phyloP scores from a whole-genome alignment of 129 eudicot genomes.

The Gnaphalium uliginosum region DNA sequence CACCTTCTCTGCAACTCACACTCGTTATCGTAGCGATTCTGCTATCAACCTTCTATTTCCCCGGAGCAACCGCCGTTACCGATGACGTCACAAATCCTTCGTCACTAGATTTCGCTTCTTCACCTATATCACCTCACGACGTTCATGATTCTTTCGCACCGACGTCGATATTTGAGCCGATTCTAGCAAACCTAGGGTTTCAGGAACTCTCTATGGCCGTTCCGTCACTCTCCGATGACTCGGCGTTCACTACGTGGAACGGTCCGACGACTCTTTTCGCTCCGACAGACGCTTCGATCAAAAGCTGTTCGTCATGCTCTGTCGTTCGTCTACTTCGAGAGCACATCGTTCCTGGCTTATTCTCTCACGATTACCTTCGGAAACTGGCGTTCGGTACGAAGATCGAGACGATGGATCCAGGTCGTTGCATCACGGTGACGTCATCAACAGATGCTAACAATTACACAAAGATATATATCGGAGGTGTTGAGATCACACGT shows the following conservation, averaged over 20 bases:
- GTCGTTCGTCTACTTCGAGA: constrained; percentile 62
- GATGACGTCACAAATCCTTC: constrained; percentile 20
- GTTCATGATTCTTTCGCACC: constrained; percentile 41
- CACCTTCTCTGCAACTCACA: constrained; percentile 38
- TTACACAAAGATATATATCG: constrained; percentile 54
- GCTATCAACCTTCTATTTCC: constrained; percentile 39
- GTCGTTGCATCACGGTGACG: constrained; percentile 75
- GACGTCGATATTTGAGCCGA: constrained; percentile 47
- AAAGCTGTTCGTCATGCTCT: constrained; percentile 68
- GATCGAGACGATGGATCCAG: constrained; percentile 72
- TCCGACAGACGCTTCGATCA: constrained; percentile 64
- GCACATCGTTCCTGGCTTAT: constrained; percentile 69
- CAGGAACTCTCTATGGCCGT: constrained; percentile 59
- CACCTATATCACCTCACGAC: constrained; percentile 38
- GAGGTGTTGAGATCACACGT: constrained; percentile 68
- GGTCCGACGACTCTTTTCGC: constrained; percentile 80
- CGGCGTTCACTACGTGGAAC: constrained; percentile 51
- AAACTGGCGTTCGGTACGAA: constrained; percentile 74
- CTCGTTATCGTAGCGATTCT: constrained; percentile 36
- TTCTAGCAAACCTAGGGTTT: constrained; percentile 64
- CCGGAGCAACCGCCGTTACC: constrained; percentile 34
- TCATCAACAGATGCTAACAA: constrained; percentile 42
- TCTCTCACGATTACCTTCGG: constrained; percentile 60
- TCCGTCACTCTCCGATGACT: constrained; percentile 50
- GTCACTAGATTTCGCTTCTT: constrained; percentile 21